Evolutionary conservation across 164 flowering plant genomes (phyloP).

Genomic region (Malania oleifera): DNA sequence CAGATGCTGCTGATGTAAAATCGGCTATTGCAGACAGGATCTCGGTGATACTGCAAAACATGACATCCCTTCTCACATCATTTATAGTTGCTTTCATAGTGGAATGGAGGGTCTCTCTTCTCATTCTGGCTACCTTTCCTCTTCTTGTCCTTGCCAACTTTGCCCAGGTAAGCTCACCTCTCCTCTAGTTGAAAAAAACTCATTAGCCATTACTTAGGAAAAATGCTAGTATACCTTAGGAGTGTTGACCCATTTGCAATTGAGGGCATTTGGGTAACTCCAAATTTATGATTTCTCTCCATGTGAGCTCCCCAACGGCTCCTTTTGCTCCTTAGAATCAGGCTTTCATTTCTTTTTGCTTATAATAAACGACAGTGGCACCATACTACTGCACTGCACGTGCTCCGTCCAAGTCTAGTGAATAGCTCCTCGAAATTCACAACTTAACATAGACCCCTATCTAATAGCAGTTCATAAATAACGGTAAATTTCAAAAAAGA

Average conservation of each 20-base stretch:
- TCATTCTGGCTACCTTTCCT: conserved; percentile 85
- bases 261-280: neutral
- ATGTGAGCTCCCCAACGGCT: conserved; percentile 7
- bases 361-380: conserved; percentile 27
- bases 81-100: conserved; percentile 93
- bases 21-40: conserved; percentile 95
- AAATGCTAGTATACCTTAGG: neutral
- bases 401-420: conserved; percentile 25
- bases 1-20: conserved; percentile 95
- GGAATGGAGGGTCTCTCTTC: conserved; percentile 98
- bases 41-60: conserved; percentile 93
- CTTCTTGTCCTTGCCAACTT: conserved; percentile 93
- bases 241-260: no score
- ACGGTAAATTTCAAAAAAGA: conserved; percentile 10
- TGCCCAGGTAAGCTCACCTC: conserved; percentile 62
- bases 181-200: neutral
- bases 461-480: conserved; percentile 6
- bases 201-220: neutral
- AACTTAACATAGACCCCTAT: conserved; percentile 4
- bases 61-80: conserved; percentile 96
- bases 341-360: conserved; percentile 9
- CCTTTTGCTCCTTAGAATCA: conserved; percentile 17
- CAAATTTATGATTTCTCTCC: neutral
- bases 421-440: conserved; percentile 12
- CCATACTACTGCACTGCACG: conserved; percentile 24